Evolutionary conservation across 371 early-diverging fungal genomes (phyloP), one percentile per base, ranked within the genome.

Genomic region (Actinomucor elegans): DNA sequence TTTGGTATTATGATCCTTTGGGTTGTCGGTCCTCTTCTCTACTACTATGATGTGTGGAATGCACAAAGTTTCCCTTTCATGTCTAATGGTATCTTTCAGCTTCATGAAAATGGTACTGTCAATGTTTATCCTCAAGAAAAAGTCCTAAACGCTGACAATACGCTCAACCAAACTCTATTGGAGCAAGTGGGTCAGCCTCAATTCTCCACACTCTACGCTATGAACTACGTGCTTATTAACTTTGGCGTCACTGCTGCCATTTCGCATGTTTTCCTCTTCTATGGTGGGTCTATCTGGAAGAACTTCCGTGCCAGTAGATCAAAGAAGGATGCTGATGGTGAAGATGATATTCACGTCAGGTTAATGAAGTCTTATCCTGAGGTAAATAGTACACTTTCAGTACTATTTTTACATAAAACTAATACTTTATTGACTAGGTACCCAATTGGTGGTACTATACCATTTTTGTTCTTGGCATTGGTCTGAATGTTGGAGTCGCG

Each of bases 401-500:
- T 17, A 2, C n/a, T 6, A 35, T 3, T 11, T 18, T 7, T 34
- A n/a, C 15, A 15, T 6, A n/a, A 35, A 17, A 17, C 14, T 17
- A 5, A 35, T 18, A 17, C 36, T 17, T 69, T 61, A 37, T 31
- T 5, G 1, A 18, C 2, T 38, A 55, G 42, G 59, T 90, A 20
- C 93, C 93, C 2, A 69, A 71, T 35, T 85, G 84, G 85, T 91
- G 93, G 93, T 91, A 91, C 38, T 66, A 73, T 36, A 37, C 57
- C 6, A 61, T 87, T 29, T 90, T 88, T 55, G 57, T 79, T 2
- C 38, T 74, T 9, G 86, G 85, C 45, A 74, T 84, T 42, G 77
- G 67, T 9, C 59, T 87, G n/a, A 80, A 86, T 18, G 82, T 90
- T 33, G 70, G 79, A 17, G 66, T 83, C 1, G 79, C 85, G 27